Evolutionary conservation across 345 rosid genomes (phyloP), one percentile per base, ranked within the genome.

Genomic region (Crucihimalaya himalaica): DNA sequence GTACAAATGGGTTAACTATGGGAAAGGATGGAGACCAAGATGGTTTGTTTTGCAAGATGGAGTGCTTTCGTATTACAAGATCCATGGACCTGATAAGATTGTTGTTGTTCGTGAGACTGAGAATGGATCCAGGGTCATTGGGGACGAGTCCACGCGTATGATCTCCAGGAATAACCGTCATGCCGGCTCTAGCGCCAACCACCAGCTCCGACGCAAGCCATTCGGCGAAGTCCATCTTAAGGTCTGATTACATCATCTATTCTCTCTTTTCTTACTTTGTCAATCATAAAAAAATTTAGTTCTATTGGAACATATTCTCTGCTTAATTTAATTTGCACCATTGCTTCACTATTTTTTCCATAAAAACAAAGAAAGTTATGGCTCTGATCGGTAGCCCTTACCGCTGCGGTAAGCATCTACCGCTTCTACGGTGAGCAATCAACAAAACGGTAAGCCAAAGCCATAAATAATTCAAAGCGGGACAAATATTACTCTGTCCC

Each of bases 31-130:
- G 99, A 74, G 97, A 68, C 88, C 93, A 6, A 79, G 99, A 73
- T 95, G 99, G 99, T 92, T 95, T 72, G 89, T 86, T n/a, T 78
- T 95, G 78, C 91, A 92, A 48, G 99, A 95, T 59, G 99, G 99
- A 8, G 99, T 95, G 15, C 54, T 95, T 74, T 92, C 99, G 10
- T 95, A 89, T 75, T 95, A 85, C 56, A 95, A 95, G 75, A 84
- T 95, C 51, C 92, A 88, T 45, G 99, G 99, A 11, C 97, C 92
- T 21, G 92, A 90, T 84, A 92, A 84, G 87, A 95, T 95, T 63
- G 40, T 85, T 6, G 85, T 92, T 48, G 78, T 71, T 50, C 85
- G 83, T 54, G 94, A 87, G 68, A 86, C 97, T 1, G 96, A 87
- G 78, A 87, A 80, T 74, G 96, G 97, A 45, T 86, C 87, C 37